phyloP scores from a whole-genome alignment of 345 rosid genomes.

The Ailanthus altissimus region DNA sequence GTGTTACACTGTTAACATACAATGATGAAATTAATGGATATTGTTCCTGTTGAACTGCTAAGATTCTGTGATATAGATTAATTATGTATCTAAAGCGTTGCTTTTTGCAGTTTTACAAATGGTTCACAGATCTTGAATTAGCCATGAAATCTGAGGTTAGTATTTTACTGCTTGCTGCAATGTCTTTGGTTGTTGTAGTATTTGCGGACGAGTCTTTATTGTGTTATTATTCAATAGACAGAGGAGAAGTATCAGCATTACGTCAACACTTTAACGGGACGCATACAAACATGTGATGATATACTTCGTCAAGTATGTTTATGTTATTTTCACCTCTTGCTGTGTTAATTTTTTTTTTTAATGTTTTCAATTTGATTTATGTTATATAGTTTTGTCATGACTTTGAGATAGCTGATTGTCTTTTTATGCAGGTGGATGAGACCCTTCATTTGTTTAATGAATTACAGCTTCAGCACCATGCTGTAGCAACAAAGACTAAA shows the following conservation, averaged over 20 bases:
- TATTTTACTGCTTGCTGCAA: slow-evolving; percentile 27
- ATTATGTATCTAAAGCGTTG: slow-evolving; percentile 10
- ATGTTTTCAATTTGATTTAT: slow-evolving; percentile 2
- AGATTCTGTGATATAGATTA: neutral
- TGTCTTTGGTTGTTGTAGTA: slow-evolving; percentile 7
- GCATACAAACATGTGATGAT: slow-evolving; percentile 85
- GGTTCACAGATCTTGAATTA: slow-evolving; percentile 98
- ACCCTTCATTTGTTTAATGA: slow-evolving; percentile 82
- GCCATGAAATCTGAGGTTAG: slow-evolving; percentile 99
- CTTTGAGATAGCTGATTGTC: neutral
- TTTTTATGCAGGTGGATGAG: slow-evolving; percentile 76
- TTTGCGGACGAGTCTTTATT: slow-evolving; percentile 16
- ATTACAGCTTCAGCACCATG: slow-evolving; percentile 87
- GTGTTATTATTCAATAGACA: slow-evolving; percentile 47
- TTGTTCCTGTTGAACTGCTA: neutral
- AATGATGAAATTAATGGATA: neutral
- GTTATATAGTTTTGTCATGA: slow-evolving; percentile 3
- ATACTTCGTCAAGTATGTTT: slow-evolving; percentile 73
- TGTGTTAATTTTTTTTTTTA: slow-evolving; percentile 10
- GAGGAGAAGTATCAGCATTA: slow-evolving; percentile 96
- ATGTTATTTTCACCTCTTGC: slow-evolving; percentile 15
- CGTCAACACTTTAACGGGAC: slow-evolving; percentile 73
- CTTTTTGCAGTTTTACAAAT: slow-evolving; percentile 76
- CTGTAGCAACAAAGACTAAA: slow-evolving; percentile 94
- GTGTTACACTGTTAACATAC: neutral